A percentile compares a stretch with the other conserved stretches of the same genome.
phyloP scores from a whole-genome alignment of 202 grass and related monocot species.

The Cymbopogon flexuosus region DNA sequence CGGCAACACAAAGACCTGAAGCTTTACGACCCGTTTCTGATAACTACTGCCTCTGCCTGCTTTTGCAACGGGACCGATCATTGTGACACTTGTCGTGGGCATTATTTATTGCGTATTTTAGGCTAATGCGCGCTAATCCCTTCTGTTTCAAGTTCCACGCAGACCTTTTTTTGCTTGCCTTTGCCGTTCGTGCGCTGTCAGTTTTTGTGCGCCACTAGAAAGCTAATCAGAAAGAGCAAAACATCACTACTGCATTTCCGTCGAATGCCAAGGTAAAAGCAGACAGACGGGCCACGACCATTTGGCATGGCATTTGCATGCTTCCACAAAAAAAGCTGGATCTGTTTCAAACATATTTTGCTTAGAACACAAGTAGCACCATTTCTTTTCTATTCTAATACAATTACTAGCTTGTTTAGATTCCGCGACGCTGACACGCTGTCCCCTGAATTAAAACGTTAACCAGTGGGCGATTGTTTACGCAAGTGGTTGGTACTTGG shows the following conservation, averaged over 20 bases:
- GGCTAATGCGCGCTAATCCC: conserved; percentile 18
- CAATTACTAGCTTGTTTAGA: background rate
- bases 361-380: background rate
- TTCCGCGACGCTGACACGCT: background rate
- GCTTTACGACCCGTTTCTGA: background rate
- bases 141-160: conserved; percentile 1
- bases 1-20: background rate
- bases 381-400: background rate
- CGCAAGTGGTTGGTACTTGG: background rate
- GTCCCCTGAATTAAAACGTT: background rate
- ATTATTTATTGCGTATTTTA: background rate
- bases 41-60: background rate
- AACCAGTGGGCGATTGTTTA: background rate
- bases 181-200: conserved; percentile 7
- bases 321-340: background rate
- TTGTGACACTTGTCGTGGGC: conserved; percentile 28
- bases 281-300: too few species aligned
- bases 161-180: conserved; percentile 9
- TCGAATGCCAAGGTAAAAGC: background rate
- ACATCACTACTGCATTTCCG: background rate
- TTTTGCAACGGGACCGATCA: background rate
- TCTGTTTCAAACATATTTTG: background rate
- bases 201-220: background rate
- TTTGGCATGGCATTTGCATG: background rate
- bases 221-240: background rate